These are phyloP conservation scores for Albugo laibachii DNA, from an alignment of 352 stramenopile genomes.

Conservation along the genomic window DNA sequence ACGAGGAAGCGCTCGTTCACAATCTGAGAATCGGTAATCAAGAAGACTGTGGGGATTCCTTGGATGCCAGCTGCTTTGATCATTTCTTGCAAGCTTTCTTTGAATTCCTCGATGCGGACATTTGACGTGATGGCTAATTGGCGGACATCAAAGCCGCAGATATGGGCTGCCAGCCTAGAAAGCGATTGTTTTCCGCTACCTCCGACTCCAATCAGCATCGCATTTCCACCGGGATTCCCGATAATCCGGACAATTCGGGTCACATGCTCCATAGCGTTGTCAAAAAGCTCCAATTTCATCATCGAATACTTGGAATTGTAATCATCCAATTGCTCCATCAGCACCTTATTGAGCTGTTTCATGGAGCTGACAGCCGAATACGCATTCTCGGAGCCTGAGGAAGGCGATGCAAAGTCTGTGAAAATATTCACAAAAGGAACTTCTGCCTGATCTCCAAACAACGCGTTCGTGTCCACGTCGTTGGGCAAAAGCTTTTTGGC, in stretches of 20 bases:
- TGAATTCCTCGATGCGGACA: slow-evolving; percentile 93
- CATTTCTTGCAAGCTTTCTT: slow-evolving; percentile 92
- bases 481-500: slow-evolving; percentile 79
- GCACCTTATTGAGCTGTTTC: slow-evolving; percentile 75
- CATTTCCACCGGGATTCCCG: slow-evolving; percentile 89
- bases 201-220: slow-evolving; percentile 95
- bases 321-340: slow-evolving; percentile 88
- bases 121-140: slow-evolving; percentile 91
- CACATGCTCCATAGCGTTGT: slow-evolving; percentile 94
- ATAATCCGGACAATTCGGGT: slow-evolving; percentile 94
- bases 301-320: slow-evolving; percentile 95
- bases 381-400: slow-evolving; percentile 28
- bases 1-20: slow-evolving; percentile 96
- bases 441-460: slow-evolving; percentile 51
- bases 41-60: slow-evolving; percentile 86
- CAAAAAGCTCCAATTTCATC: slow-evolving; percentile 97
- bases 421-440: slow-evolving; percentile 75
- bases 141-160: slow-evolving; percentile 91
- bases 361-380: slow-evolving; percentile 66
- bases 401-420: slow-evolving; percentile 82
- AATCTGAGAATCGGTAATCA: slow-evolving; percentile 98
- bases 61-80: slow-evolving; percentile 92
- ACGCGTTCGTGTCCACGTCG: slow-evolving; percentile 60
- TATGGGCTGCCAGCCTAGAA: slow-evolving; percentile 90
- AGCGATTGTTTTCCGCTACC: slow-evolving; percentile 94